phyloP scores from a whole-genome alignment of 768 basidiomycete genomes.

The Suillus placidus region DNA sequence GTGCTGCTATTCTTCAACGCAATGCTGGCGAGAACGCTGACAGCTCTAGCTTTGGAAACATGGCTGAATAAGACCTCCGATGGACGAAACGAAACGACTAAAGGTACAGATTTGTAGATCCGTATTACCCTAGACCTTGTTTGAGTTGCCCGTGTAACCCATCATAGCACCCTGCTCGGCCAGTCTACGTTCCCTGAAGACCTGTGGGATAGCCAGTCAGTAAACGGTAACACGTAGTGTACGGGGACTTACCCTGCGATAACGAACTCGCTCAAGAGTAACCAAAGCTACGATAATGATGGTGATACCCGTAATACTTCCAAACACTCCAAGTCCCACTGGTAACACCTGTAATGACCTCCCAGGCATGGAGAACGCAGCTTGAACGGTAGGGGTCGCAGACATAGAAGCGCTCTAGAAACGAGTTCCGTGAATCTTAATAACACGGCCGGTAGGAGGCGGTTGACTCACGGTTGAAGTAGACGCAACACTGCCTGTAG shows the following conservation, averaged over 20 bases:
- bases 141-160: conserved; percentile 56
- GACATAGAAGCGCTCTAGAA: conserved; percentile 33
- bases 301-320: conserved; percentile 83
- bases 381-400: conserved; percentile 33
- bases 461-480: conserved; percentile 24
- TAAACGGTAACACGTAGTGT: background rate
- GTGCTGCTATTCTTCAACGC: background rate
- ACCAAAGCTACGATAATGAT: conserved; percentile 82
- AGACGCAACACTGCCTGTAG: conserved; percentile 21
- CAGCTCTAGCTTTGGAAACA: background rate
- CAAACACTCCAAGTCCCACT: conserved; percentile 82
- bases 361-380: conserved; percentile 68
- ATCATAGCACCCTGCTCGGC: conserved; percentile 60
- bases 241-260: conserved; percentile 65
- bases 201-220: conserved; percentile 39
- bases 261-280: conserved; percentile 85
- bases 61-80: background rate
- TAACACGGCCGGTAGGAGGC: conserved; percentile 5
- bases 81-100: background rate
- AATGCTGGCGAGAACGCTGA: background rate
- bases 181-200: conserved; percentile 74
- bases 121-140: conserved; percentile 21
- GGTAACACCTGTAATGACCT: conserved; percentile 75
- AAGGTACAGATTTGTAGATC: background rate
- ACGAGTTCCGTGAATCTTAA: conserved; percentile 2